A percentile compares a stretch with the other conserved stretches of the same genome.
Conservation (phyloP, 1,284 basidiomycete genomes). For the Porogramme epimiltina region DNA sequence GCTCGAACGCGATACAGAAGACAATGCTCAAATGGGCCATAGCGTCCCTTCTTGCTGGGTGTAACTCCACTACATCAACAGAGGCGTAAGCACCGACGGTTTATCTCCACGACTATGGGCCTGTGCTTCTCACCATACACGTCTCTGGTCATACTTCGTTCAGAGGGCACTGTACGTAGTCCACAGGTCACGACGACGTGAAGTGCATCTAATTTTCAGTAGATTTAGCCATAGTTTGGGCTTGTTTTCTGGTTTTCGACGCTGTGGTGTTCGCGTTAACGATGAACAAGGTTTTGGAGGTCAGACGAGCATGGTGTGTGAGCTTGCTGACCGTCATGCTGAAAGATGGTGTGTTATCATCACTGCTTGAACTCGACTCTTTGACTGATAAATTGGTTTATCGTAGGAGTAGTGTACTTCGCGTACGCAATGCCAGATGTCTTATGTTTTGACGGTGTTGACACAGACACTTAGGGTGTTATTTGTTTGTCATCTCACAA, state of each 20-base stretch:
- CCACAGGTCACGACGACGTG: neutral
- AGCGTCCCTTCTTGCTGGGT: too few species aligned
- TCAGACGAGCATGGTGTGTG: neutral
- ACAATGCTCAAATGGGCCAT: too few species aligned
- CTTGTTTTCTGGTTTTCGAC: neutral
- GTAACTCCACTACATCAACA: too few species aligned
- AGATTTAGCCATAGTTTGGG: slow-evolving; percentile 1
- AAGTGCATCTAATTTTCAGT: neutral
- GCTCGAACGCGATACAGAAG: too few species aligned
- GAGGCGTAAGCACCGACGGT: too few species aligned
- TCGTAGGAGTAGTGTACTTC: neutral
- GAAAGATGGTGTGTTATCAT: neutral
- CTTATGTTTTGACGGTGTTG: neutral
- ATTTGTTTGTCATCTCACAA: too few species aligned
- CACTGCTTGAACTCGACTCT: neutral
- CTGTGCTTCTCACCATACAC: neutral
- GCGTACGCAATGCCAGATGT: neutral
- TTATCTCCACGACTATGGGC: neutral
- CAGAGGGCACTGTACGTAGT: neutral
- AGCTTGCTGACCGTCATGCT: neutral
- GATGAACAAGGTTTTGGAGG: neutral
- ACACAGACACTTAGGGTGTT: too few species aligned
- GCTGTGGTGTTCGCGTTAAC: neutral
- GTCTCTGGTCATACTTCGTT: neutral
- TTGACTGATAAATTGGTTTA: too few species aligned